Percentiles rank a stretch among this genome's conserved stretches.
Conservation (phyloP, 805 yeast genomes). For the Myxozyma mucilagina region DNA sequence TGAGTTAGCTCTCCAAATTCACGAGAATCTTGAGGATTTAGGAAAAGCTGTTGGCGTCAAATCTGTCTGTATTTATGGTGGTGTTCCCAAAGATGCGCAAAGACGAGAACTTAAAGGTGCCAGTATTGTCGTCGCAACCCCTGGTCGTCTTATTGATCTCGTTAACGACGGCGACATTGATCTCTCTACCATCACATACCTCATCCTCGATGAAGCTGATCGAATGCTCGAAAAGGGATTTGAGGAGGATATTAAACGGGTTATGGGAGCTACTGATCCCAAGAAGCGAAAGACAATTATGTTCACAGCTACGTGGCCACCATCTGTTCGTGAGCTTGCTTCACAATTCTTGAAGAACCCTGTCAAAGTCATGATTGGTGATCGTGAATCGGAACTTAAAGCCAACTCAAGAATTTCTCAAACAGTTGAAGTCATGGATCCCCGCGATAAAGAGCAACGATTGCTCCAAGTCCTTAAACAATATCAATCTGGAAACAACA, state of each 20-base stretch:
- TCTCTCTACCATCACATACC: conserved; percentile 64
- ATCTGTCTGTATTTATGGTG: conserved; percentile 91
- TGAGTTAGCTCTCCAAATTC: conserved; percentile 92
- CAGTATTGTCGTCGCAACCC: conserved; percentile 85
- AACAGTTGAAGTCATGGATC: conserved; percentile 88
- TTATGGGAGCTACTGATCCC: conserved; percentile 61
- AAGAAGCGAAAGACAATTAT: conserved; percentile 80
- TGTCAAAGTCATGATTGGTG: conserved; percentile 90
- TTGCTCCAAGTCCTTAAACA: conserved; percentile 69
- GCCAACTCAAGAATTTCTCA: conserved; percentile 95
- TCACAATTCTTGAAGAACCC: conserved; percentile 74
- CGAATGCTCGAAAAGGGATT: conserved; percentile 98
- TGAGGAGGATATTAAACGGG: conserved; percentile 89
- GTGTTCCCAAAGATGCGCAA: conserved; percentile 95
- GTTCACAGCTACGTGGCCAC: conserved; percentile 99
- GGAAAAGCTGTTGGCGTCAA: conserved; percentile 61
- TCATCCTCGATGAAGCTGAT: conserved; percentile 96
- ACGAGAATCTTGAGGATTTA: conserved; percentile 69
- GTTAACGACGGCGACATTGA: conserved; percentile 83
- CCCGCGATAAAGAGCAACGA: conserved; percentile 73
- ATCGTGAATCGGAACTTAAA: conserved; percentile 79
- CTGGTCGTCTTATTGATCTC: conserved; percentile 93
- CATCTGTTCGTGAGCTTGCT: conserved; percentile 92
- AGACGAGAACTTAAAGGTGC: conserved; percentile 67
- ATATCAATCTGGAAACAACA: conserved; percentile 63